Evolutionary conservation across 495 filamentous ascomycete genomes (phyloP).

Genomic region (Cercophora sp.): DNA sequence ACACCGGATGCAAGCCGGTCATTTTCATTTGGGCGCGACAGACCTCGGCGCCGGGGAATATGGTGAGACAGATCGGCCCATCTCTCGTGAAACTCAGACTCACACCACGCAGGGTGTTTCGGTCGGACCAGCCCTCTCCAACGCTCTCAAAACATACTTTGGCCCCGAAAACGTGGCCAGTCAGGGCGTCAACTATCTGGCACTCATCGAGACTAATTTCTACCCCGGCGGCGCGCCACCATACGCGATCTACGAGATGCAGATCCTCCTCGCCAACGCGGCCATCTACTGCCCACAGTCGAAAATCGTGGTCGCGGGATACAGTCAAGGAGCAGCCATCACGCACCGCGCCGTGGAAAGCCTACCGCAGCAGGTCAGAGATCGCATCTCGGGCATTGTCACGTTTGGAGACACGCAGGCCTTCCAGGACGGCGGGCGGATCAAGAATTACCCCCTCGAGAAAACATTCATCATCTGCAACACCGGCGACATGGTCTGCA

Average conservation of each 20-base stretch:
- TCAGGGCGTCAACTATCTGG: slow-evolving; percentile 1
- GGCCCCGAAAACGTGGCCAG: not conserved
- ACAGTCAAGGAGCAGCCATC: slow-evolving; percentile 2
- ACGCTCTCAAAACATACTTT: slow-evolving; percentile 1
- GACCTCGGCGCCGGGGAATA: not conserved
- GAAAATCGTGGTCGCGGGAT: not conserved
- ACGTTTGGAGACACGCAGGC: slow-evolving; percentile 5
- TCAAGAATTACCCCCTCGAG: not conserved
- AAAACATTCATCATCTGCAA: slow-evolving; percentile 4
- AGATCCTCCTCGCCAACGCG: not conserved
- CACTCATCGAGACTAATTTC: not conserved
- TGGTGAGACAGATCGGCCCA: not conserved
- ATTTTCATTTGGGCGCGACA: not conserved
- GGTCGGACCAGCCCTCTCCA: not conserved
- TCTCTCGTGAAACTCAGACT: not conserved
- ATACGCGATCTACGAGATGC: not conserved
- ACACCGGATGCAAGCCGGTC: not conserved
- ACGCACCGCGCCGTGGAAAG: not conserved
- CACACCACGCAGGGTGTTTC: not conserved
- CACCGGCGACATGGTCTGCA: not conserved
- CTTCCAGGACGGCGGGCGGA: not conserved
- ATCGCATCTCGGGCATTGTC: not conserved
- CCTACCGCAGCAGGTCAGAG: not conserved
- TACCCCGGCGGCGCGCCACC: slow-evolving; percentile 2
- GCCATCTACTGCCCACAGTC: not conserved